Evolutionary conservation across 495 filamentous ascomycete species (phyloP).

Genomic region (Apiosordaria backusii): DNA sequence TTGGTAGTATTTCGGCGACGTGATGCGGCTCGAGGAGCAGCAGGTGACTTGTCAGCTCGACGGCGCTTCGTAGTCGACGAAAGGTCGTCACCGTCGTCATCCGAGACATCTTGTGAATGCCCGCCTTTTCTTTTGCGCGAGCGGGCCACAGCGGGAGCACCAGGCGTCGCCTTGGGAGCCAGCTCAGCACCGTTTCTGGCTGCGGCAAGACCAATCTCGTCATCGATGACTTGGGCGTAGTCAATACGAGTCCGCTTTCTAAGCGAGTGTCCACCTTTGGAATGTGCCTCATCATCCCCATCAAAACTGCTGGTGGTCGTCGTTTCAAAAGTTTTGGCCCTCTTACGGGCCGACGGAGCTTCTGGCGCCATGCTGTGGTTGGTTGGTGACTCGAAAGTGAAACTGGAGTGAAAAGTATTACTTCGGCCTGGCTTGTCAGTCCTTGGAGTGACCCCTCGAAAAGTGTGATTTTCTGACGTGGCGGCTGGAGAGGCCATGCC

Average conservation of each 20-base stretch:
- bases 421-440: slow-evolving; percentile 19
- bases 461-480: slow-evolving; percentile 8
- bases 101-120: slow-evolving; percentile 21
- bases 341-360: slow-evolving; percentile 25
- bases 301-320: slow-evolving; percentile 26
- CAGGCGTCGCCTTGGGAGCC: slow-evolving; percentile 19
- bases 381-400: slow-evolving; percentile 28
- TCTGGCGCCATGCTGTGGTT: slow-evolving; percentile 25
- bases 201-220: slow-evolving; percentile 19
- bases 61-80: slow-evolving; percentile 20
- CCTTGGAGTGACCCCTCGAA: slow-evolving; percentile 3
- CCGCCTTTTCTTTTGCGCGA: slow-evolving; percentile 31
- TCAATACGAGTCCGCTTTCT: slow-evolving; percentile 46
- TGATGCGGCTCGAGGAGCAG: slow-evolving; percentile 23
- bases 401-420: slow-evolving; percentile 26
- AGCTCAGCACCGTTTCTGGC: neutral
- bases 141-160: slow-evolving; percentile 23
- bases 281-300: slow-evolving; percentile 34
- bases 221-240: slow-evolving; percentile 44
- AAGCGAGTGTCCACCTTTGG: slow-evolving; percentile 47
- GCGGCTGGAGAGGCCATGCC: slow-evolving; percentile 18
- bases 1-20: slow-evolving; percentile 36
- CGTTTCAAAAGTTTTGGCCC: slow-evolving; percentile 36
- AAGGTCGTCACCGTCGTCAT: slow-evolving; percentile 28
- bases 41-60: slow-evolving; percentile 32